A percentile compares a stretch with the other conserved stretches of the same genome.
Conservation (phyloP, 768 basidiomycete species). For the Collybia sp. region DNA sequence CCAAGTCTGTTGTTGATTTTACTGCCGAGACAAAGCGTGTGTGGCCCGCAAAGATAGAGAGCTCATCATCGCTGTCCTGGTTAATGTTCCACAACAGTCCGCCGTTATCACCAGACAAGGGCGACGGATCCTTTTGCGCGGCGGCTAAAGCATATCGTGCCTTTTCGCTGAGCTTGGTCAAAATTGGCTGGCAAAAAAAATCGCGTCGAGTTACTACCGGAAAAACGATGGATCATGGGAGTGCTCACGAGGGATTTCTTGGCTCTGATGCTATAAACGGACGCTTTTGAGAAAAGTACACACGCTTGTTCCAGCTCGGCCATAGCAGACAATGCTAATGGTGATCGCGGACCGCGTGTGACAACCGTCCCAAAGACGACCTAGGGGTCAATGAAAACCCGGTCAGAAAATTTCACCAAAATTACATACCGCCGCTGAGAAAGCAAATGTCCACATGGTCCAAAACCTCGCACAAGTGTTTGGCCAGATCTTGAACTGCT, state of each 20-base stretch:
- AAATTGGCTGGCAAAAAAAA: slow-evolving; percentile 40
- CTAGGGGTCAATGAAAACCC: too few species aligned
- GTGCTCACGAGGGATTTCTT: slow-evolving; percentile 62
- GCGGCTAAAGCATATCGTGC: slow-evolving; percentile 51
- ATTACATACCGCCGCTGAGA: slow-evolving; percentile 44
- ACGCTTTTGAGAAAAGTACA: slow-evolving; percentile 60
- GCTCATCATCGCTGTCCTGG: slow-evolving; percentile 57
- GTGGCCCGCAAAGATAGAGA: slow-evolving; percentile 66
- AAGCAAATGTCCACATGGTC: slow-evolving; percentile 59
- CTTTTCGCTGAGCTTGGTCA: slow-evolving; percentile 60
- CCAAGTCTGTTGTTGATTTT: too few species aligned
- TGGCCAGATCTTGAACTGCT: slow-evolving; percentile 44
- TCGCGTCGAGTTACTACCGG: neutral
- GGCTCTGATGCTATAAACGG: slow-evolving; percentile 54
- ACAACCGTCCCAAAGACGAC: slow-evolving; percentile 79
- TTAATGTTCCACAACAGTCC: slow-evolving; percentile 49
- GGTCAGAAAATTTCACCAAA: neutral
- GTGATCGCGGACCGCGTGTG: slow-evolving; percentile 65
- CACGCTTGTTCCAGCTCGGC: slow-evolving; percentile 65
- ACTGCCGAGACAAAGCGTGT: slow-evolving; percentile 59
- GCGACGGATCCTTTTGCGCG: slow-evolving; percentile 32
- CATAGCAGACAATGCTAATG: slow-evolving; percentile 64
- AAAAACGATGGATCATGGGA: slow-evolving; percentile 4
- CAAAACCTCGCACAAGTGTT: slow-evolving; percentile 51
- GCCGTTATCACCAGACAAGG: slow-evolving; percentile 25